A percentile compares a stretch with the other conserved stretches of the same genome.
phyloP scores from a whole-genome alignment of 2,329 filamentous ascomycete species.

The Bertia moriformis region DNA sequence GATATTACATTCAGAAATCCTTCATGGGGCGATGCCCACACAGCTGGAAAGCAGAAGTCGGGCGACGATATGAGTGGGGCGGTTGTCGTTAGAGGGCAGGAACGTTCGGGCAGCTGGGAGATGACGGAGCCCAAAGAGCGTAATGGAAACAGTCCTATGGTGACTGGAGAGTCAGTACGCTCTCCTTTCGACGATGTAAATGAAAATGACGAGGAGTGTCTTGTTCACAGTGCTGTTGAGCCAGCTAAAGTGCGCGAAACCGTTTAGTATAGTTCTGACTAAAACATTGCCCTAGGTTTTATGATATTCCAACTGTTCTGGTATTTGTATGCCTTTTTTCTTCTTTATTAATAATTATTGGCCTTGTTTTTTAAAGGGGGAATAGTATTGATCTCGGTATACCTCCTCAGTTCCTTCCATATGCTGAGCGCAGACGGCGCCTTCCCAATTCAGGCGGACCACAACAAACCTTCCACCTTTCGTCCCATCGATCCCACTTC shows the following conservation, averaged over 20 bases:
- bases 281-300: too few species aligned
- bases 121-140: constrained; percentile 19
- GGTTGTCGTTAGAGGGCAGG: constrained; percentile 20
- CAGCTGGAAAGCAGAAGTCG: constrained; percentile 4
- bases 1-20: constrained; percentile 29
- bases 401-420: too few species aligned
- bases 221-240: constrained; percentile 18
- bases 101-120: constrained; percentile 42
- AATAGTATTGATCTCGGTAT: too few species aligned
- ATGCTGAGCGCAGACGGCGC: too few species aligned
- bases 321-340: too few species aligned
- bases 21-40: constrained; percentile 17
- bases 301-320: too few species aligned
- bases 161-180: neutral
- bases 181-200: constrained; percentile 4
- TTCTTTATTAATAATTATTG: too few species aligned
- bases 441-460: too few species aligned
- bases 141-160: neutral
- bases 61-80: neutral
- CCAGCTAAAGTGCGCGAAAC: constrained; percentile 29
- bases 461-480: too few species aligned
- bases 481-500: too few species aligned
- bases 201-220: constrained; percentile 16
- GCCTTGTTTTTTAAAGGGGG: too few species aligned
- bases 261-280: constrained; percentile 20